Percentiles rank a stretch among this genome's conserved stretches.
Evolutionary conservation across 768 basidiomycete genomes (phyloP).

Genomic region (Asterophora lycoperdoides): DNA sequence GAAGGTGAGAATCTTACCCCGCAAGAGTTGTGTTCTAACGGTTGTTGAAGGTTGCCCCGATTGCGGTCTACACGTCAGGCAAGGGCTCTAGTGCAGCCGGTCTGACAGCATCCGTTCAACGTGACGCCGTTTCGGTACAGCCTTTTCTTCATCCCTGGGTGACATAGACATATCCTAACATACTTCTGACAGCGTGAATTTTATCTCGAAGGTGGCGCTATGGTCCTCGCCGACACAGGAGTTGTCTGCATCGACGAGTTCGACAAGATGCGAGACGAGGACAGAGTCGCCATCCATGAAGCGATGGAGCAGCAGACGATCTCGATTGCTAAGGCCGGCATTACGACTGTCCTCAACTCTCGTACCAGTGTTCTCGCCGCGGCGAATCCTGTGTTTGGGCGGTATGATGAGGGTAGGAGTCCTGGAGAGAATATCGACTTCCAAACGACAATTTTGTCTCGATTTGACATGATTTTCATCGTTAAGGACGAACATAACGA

Average conservation of each 20-base stretch:
- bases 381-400: conserved; percentile 96
- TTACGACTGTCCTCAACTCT: conserved; percentile 95
- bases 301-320: conserved; percentile 99
- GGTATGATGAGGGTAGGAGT: conserved; percentile 95
- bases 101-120: conserved; percentile 95
- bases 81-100: conserved; percentile 98
- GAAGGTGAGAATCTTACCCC: conserved; percentile 48
- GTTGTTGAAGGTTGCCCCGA: conserved; percentile 76
- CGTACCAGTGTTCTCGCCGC: conserved; percentile 94
- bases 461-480: conserved; percentile 99
- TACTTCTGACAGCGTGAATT: conserved; percentile 74
- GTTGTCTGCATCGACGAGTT: conserved; percentile 99
- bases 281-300: conserved; percentile 98
- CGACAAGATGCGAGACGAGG: conserved; percentile 99
- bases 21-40: conserved; percentile 1
- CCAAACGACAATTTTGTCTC: conserved; percentile 95
- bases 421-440: conserved; percentile 99
- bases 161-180: conserved; percentile 3
- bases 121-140: conserved; percentile 84
- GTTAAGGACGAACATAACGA: conserved; percentile 98
- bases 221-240: conserved; percentile 97
- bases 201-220: conserved; percentile 97
- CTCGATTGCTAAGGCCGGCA: conserved; percentile 98
- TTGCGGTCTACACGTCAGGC: conserved; percentile 97
- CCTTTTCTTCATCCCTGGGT: neutral